These are phyloP conservation scores for Vicia sativa DNA, from an alignment of 306 rosid species.

Conservation along the genomic window DNA sequence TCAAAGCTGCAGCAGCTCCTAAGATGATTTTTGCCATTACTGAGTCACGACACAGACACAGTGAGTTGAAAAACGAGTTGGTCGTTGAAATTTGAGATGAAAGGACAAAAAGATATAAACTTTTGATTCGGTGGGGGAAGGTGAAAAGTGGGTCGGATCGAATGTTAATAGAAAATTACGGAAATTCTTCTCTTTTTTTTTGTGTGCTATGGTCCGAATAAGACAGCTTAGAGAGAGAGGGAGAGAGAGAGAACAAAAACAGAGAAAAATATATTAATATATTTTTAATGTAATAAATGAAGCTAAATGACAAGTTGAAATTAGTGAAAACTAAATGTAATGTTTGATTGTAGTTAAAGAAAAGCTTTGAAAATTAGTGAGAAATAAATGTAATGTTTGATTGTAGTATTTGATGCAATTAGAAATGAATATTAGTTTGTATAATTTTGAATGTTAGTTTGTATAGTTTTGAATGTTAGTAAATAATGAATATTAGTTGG, in stretches of 20 bases:
- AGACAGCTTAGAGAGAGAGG: not conserved
- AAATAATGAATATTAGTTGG: too few species aligned
- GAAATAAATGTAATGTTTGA: too few species aligned
- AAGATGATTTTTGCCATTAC: conserved; percentile 73
- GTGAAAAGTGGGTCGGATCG: conserved; percentile 21
- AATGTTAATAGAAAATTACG: not conserved
- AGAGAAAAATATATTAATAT: not conserved
- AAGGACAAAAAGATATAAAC: not conserved
- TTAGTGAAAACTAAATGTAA: too few species aligned
- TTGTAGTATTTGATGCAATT: too few species aligned
- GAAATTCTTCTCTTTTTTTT: conserved; percentile 41
- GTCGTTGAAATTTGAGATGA: not conserved
- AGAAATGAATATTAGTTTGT: too few species aligned
- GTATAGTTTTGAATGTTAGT: too few species aligned
- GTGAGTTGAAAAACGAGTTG: not conserved
- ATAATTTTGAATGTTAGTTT: too few species aligned
- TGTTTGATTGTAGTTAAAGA: too few species aligned
- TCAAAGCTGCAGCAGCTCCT: conserved; percentile 67
- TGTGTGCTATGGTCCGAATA: conserved; percentile 17
- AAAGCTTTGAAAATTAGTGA: too few species aligned
- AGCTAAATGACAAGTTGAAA: too few species aligned
- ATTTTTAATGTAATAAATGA: not conserved
- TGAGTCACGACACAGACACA: not conserved
- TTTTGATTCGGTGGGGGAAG: conserved; percentile 20
- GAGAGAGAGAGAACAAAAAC: too few species aligned